A percentile compares a stretch with the other conserved stretches of the same genome.
Conservation (phyloP, 1,284 basidiomycete genomes). For the Sanghuangporus baumii region DNA sequence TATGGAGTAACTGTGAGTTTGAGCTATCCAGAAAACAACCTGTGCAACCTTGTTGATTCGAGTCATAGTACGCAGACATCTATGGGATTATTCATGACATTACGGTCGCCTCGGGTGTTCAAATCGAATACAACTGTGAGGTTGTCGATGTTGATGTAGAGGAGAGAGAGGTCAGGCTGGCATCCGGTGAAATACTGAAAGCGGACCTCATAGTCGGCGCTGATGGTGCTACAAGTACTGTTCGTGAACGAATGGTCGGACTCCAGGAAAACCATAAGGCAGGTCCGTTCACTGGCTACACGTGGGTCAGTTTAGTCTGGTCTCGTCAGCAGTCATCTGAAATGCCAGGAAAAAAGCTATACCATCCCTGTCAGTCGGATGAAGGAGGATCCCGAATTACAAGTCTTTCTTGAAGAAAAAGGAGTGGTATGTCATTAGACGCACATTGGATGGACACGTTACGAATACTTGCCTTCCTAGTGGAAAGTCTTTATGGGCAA, state of each 20-base stretch:
- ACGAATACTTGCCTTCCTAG: neutral
- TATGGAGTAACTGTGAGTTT: constrained; percentile 10
- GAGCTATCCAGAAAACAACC: neutral
- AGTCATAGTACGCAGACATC: constrained; percentile 39
- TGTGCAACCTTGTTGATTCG: neutral
- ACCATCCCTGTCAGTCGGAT: constrained; percentile 11
- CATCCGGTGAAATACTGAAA: constrained; percentile 38
- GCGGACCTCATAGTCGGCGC: constrained; percentile 61
- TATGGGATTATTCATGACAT: constrained; percentile 40
- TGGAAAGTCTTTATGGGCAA: constrained; percentile 15
- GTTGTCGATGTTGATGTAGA: constrained; percentile 33
- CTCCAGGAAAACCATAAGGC: neutral
- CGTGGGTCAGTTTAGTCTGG: constrained; percentile 2
- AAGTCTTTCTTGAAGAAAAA: neutral
- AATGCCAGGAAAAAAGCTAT: neutral
- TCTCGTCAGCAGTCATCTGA: neutral
- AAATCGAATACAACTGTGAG: constrained; percentile 33
- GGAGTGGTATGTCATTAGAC: constrained; percentile 1
- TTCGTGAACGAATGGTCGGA: constrained; percentile 21
- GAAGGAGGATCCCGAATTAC: constrained; percentile 10
- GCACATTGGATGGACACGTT: neutral
- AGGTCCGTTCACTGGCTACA: constrained; percentile 12
- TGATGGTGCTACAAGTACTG: constrained; percentile 44
- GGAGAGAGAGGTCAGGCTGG: constrained; percentile 33
- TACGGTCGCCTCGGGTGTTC: constrained; percentile 39